Percentiles rank a stretch among this genome's conserved stretches.
Evolutionary conservation across 176 grass and related monocot species (phyloP).

Genomic region (Lolium multiflorum): DNA sequence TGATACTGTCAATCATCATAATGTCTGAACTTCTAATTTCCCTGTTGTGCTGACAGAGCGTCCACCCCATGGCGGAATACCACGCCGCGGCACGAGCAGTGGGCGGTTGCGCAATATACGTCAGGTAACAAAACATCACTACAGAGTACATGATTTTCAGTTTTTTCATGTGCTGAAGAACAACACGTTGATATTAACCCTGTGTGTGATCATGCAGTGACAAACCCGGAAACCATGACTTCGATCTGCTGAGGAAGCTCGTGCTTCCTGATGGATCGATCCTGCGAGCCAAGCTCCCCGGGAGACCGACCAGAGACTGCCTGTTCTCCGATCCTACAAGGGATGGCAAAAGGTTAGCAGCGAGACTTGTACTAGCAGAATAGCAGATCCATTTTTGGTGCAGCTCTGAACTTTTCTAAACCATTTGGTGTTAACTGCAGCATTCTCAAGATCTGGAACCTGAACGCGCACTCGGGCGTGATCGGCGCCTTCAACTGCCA

Average conservation of each 20-base stretch:
- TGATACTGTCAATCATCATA: not conserved
- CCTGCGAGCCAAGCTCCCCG: constrained; percentile 71
- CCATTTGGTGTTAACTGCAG: constrained; percentile 35
- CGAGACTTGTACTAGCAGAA: not conserved
- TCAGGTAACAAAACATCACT: constrained; percentile 51
- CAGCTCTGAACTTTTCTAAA: not conserved
- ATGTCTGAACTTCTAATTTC: constrained; percentile 1
- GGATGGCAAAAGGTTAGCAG: constrained; percentile 73
- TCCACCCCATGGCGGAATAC: constrained; percentile 74
- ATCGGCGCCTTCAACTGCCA: constrained; percentile 90
- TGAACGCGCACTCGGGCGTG: constrained; percentile 80
- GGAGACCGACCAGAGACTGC: constrained; percentile 76
- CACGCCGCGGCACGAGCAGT: constrained; percentile 76
- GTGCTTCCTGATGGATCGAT: constrained; percentile 85
- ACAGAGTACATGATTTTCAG: not conserved
- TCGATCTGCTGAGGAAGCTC: constrained; percentile 78
- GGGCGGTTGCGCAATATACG: constrained; percentile 82
- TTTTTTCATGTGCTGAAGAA: not conserved
- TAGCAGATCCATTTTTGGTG: too few species aligned
- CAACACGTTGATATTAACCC: not conserved
- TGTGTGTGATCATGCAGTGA: constrained; percentile 51
- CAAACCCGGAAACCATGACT: constrained; percentile 83
- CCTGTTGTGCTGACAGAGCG: constrained; percentile 44
- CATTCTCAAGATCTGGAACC: constrained; percentile 83
- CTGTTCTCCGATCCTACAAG: constrained; percentile 81